These are phyloP conservation scores for Saitozyma podzolica DNA, from an alignment of 768 basidiomycete genomes.

Conservation along the genomic window DNA sequence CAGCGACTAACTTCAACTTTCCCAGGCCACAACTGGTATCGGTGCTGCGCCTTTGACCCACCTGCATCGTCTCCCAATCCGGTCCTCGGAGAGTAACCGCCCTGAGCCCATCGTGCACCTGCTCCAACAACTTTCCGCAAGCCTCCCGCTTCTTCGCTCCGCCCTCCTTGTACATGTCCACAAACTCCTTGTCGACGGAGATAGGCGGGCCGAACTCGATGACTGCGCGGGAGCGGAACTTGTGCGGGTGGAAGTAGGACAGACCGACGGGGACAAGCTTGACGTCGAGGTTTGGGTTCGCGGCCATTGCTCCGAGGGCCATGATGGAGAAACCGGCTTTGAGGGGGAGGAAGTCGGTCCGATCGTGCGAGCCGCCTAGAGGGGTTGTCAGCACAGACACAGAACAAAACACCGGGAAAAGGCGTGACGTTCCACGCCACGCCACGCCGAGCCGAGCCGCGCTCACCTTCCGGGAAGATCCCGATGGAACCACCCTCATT, in stretches of 20 bases:
- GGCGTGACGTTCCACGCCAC: neutral
- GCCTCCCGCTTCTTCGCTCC: slow-evolving; percentile 86
- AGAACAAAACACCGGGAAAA: too few species aligned
- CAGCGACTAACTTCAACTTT: neutral
- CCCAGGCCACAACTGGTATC: neutral
- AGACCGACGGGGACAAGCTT: slow-evolving; percentile 76
- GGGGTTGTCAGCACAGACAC: slow-evolving; percentile 13
- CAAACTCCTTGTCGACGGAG: slow-evolving; percentile 83
- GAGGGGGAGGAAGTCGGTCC: slow-evolving; percentile 89
- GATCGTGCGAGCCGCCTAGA: slow-evolving; percentile 93
- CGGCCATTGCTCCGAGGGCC: slow-evolving; percentile 97
- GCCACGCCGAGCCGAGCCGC: neutral
- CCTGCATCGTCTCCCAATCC: slow-evolving; percentile 98
- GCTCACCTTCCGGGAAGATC: slow-evolving; percentile 93
- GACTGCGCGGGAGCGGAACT: slow-evolving; percentile 93
- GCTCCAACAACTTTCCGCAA: slow-evolving; percentile 79
- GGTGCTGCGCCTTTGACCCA: slow-evolving; percentile 50
- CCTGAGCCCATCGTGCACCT: slow-evolving; percentile 89
- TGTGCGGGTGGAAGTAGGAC: slow-evolving; percentile 71
- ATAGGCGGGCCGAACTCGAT: slow-evolving; percentile 92
- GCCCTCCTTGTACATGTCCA: slow-evolving; percentile 87
- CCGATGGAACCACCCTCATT: slow-evolving; percentile 87
- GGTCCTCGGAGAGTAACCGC: slow-evolving; percentile 94
- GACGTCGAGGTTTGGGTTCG: slow-evolving; percentile 78
- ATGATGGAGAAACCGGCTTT: slow-evolving; percentile 98